Conservation (phyloP, 768 basidiomycete genomes). For the button mushroom (Agaricus bisporus) region DNA sequence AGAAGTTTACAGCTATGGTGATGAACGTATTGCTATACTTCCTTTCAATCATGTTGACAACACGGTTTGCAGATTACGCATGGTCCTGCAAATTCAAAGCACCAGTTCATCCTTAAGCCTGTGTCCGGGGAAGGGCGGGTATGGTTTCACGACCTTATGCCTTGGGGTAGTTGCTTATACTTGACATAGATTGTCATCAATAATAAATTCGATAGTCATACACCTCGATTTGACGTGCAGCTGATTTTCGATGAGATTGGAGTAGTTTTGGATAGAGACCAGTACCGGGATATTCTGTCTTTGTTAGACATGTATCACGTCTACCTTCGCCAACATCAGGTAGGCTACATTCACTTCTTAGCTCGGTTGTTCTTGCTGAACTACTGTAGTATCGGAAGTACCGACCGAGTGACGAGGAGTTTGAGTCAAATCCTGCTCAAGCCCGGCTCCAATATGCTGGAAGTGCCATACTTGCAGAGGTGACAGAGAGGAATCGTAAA, state of each 20-base stretch:
- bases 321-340: conserved; percentile 80
- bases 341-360: conserved; percentile 22
- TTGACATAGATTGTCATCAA: conserved; percentile 70
- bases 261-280: conserved; percentile 84
- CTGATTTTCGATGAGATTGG: conserved; percentile 91
- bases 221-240: conserved; percentile 82
- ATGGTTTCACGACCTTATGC: conserved; percentile 12
- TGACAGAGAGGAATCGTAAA: conserved; percentile 73
- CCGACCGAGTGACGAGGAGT: conserved; percentile 59
- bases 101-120: conserved; percentile 94
- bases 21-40: conserved; percentile 8
- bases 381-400: conserved; percentile 73
- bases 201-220: conserved; percentile 63
- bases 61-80: conserved; percentile 33
- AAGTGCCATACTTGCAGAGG: conserved; percentile 72
- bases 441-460: conserved; percentile 76
- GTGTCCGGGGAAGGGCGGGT: conserved; percentile 94
- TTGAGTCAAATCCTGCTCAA: conserved; percentile 51
- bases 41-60: neutral
- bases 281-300: conserved; percentile 91
- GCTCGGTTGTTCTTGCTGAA: conserved; percentile 5
- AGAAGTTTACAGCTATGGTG: conserved; percentile 73
- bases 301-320: conserved; percentile 96
- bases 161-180: conserved; percentile 4
- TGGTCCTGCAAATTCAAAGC: conserved; percentile 45